Conservation (phyloP, 2,329 filamentous ascomycete species). For the Botryotinia narcissicola region DNA sequence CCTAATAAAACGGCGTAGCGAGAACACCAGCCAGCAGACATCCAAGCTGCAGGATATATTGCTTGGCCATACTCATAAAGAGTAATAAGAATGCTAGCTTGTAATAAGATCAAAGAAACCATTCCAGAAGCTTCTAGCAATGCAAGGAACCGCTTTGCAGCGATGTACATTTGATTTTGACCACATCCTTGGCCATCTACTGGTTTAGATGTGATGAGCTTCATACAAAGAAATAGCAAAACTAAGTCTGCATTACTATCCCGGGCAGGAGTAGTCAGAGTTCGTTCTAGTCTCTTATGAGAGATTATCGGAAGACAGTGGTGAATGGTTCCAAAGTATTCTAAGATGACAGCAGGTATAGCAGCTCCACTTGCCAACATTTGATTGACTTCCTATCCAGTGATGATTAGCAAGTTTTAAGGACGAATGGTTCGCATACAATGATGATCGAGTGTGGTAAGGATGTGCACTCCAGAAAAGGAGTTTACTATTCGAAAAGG, state of each 20-base stretch:
- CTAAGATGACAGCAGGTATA: constrained; percentile 41
- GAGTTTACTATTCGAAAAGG: neutral
- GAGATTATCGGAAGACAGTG: constrained; percentile 50
- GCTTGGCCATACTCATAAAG: constrained; percentile 50
- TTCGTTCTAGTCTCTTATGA: constrained; percentile 43
- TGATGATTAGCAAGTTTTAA: constrained; percentile 1
- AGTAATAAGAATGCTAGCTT: constrained; percentile 47
- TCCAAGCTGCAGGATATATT: constrained; percentile 51
- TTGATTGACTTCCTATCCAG: constrained; percentile 41
- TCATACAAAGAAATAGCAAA: constrained; percentile 50
- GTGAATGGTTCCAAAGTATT: constrained; percentile 48
- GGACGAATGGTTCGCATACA: too few relatives aligned
- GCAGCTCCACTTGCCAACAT: constrained; percentile 42
- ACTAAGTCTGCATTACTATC: constrained; percentile 48
- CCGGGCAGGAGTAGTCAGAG: constrained; percentile 43
- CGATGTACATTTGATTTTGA: constrained; percentile 44
- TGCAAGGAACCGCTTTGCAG: constrained; percentile 44
- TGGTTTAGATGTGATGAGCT: constrained; percentile 43
- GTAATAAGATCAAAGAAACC: constrained; percentile 45
- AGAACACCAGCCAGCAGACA: constrained; percentile 46
- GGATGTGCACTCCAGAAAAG: neutral
- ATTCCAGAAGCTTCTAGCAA: constrained; percentile 45
- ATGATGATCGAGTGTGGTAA: neutral
- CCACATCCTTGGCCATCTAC: constrained; percentile 39
- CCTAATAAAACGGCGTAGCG: constrained; percentile 48